phyloP scores from a whole-genome alignment of 192 early-diverging fungal species.

The Rhizophagus prolifer region DNA sequence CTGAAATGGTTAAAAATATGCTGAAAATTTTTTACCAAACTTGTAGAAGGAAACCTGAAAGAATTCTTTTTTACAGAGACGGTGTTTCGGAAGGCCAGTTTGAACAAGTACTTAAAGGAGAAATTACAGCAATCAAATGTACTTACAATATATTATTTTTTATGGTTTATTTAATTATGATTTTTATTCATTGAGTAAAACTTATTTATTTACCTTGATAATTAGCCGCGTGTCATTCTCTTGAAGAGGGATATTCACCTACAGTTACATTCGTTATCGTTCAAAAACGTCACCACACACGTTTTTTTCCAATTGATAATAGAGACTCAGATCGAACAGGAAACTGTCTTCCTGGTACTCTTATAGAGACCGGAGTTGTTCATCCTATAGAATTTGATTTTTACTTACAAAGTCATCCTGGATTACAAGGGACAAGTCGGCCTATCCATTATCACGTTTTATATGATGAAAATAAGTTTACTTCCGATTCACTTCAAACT shows the following conservation, averaged over 20 bases:
- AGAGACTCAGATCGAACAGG: not conserved
- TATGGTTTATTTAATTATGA: not conserved
- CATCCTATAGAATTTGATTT: not conserved
- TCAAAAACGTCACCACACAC: not conserved
- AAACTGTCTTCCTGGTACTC: not conserved
- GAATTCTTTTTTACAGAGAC: constrained; percentile 83
- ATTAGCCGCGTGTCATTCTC: not conserved
- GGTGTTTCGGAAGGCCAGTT: constrained; percentile 91
- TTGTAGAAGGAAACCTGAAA: not conserved
- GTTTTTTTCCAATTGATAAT: not conserved
- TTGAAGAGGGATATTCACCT: not conserved
- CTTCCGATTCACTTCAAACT: constrained; percentile 51
- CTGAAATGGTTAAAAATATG: constrained; percentile 47
- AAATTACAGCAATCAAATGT: constrained; percentile 63
- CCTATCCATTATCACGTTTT: not conserved
- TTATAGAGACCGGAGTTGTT: not conserved
- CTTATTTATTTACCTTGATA: not conserved
- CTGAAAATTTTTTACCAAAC: not conserved
- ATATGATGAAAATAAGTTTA: not conserved
- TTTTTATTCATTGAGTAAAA: not conserved
- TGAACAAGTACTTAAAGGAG: constrained; percentile 63
- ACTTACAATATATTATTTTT: not conserved
- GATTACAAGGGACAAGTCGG: not conserved
- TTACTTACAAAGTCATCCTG: not conserved
- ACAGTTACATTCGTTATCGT: not conserved